These are phyloP conservation scores for Herpotrichia juniperi DNA, from an alignment of 2,329 filamentous ascomycete genomes.

Conservation along the genomic window DNA sequence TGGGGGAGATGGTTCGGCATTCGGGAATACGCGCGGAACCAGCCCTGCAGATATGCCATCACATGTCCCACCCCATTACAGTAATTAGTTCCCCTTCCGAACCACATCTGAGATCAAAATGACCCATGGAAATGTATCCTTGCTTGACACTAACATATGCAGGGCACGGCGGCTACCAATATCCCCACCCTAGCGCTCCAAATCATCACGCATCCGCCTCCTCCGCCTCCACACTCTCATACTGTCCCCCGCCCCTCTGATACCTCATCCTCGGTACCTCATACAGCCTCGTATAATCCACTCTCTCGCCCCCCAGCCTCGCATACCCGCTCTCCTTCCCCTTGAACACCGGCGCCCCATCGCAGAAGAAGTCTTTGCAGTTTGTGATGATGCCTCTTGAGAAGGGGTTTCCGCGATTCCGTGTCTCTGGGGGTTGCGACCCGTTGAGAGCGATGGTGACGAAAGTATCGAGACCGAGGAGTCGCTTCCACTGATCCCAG, in stretches of 20 bases:
- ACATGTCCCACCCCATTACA: too few relatives aligned
- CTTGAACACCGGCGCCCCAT: conserved; percentile 81
- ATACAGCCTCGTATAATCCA: conserved; percentile 91
- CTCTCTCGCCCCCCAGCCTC: conserved; percentile 74
- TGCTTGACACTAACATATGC: neutral
- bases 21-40: conserved; percentile 1
- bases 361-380: conserved; percentile 96
- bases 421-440: conserved; percentile 56
- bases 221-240: conserved; percentile 63
- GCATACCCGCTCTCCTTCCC: conserved; percentile 75
- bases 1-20: conserved; percentile 10
- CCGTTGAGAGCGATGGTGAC: conserved; percentile 86
- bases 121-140: too few relatives aligned
- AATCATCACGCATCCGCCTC: conserved; percentile 20
- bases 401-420: conserved; percentile 76
- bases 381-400: conserved; percentile 83
- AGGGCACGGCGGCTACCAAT: neutral
- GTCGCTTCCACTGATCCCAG: conserved; percentile 78
- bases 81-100: too few relatives aligned
- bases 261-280: conserved; percentile 77
- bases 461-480: conserved; percentile 92
- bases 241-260: conserved; percentile 55
- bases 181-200: neutral
- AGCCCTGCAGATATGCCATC: too few relatives aligned
- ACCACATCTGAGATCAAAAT: too few relatives aligned